Conservation (phyloP, 2,329 filamentous ascomycete species). For the Diaporthe citri region DNA sequence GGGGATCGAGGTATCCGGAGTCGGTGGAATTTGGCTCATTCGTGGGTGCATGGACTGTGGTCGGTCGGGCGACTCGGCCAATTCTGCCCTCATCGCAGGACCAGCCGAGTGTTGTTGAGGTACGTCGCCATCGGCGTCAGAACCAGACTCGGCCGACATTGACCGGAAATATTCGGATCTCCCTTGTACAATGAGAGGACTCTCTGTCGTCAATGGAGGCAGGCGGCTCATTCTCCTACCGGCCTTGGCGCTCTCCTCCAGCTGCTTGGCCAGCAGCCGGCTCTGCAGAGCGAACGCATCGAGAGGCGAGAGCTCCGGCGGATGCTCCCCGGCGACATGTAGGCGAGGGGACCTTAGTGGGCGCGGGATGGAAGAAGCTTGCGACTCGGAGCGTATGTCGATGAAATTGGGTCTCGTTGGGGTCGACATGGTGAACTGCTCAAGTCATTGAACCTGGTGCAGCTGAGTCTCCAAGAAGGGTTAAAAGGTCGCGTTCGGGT, state of each 20-base stretch:
- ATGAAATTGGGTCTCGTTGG: constrained; percentile 67
- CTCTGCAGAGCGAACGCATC: constrained; percentile 96
- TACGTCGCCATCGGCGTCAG: constrained; percentile 57
- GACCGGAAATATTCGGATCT: constrained; percentile 87
- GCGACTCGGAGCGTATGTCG: constrained; percentile 71
- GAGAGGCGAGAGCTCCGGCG: constrained; percentile 91
- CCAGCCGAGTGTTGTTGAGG: constrained; percentile 54
- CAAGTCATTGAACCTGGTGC: constrained; percentile 35
- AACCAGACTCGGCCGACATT: constrained; percentile 72
- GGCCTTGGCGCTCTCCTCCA: constrained; percentile 81
- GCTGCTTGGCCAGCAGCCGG: constrained; percentile 85
- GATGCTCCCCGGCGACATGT: constrained; percentile 83
- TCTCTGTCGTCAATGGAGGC: constrained; percentile 84
- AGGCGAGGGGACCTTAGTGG: constrained; percentile 80
- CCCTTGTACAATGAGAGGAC: constrained; percentile 80
- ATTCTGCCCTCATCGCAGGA: constrained; percentile 65
- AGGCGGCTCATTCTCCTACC: constrained; percentile 87
- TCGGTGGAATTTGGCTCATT: constrained; percentile 73
- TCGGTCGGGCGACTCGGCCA: constrained; percentile 70
- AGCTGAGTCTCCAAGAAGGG: background rate
- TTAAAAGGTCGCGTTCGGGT: constrained; percentile 26
- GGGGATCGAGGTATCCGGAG: constrained; percentile 62
- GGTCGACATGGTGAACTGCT: constrained; percentile 58
- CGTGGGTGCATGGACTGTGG: constrained; percentile 82
- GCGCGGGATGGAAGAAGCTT: constrained; percentile 62